A percentile compares a stretch with the other conserved stretches of the same genome.
Conservation (phyloP, 345 rosid species). For the Microcos paniculata region DNA sequence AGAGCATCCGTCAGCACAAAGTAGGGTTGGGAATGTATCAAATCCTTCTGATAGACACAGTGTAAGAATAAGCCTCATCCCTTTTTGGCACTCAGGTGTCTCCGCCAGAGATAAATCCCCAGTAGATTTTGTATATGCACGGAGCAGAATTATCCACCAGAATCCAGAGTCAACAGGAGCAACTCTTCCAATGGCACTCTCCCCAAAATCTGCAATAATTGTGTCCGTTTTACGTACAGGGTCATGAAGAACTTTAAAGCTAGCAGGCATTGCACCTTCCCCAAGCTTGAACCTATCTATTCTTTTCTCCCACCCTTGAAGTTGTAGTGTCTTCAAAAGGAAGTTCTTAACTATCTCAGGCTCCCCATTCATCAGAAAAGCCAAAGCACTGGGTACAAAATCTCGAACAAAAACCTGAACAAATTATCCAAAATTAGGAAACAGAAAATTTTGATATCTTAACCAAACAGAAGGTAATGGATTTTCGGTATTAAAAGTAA, state of each 20-base stretch:
- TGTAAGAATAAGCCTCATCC: constrained; percentile 72
- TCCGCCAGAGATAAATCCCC: constrained; percentile 67
- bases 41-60: constrained; percentile 81
- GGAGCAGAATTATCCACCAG: constrained; percentile 90
- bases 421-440: not conserved
- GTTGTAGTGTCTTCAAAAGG: constrained; percentile 61
- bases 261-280: constrained; percentile 85
- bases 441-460: constrained; percentile 1
- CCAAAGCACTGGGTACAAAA: constrained; percentile 82
- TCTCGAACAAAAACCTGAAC: constrained; percentile 74
- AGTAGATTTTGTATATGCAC: constrained; percentile 78
- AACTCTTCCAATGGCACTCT: constrained; percentile 83
- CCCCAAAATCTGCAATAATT: constrained; percentile 76
- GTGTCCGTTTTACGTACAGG: constrained; percentile 61
- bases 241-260: constrained; percentile 78
- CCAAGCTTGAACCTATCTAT: constrained; percentile 77
- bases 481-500: not conserved
- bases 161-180: constrained; percentile 89
- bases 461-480: not conserved
- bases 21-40: constrained; percentile 84
- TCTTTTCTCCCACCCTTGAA: constrained; percentile 72
- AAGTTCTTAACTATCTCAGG: constrained; percentile 76
- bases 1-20: constrained; percentile 88
- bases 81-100: constrained; percentile 72
- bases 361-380: constrained; percentile 79